These are phyloP conservation scores for Starmerella kuoi DNA, from an alignment of 805 yeast species.

Conservation along the genomic window DNA sequence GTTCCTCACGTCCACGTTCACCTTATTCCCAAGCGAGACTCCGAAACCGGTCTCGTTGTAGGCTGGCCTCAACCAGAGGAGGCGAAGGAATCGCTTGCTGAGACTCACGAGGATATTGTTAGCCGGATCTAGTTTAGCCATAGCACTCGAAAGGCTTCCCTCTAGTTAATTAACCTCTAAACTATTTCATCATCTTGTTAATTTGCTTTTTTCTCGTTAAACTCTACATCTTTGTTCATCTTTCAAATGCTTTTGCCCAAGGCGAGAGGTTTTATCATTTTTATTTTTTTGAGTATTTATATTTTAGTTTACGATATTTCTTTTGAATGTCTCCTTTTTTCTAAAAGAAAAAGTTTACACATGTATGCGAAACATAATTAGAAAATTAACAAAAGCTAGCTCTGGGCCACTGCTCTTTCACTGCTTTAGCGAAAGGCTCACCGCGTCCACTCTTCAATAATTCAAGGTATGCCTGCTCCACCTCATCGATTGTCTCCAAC, in stretches of 20 bases:
- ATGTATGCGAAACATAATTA: no score
- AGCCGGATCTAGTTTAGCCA: constrained; percentile 21
- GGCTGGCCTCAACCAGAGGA: constrained; percentile 92
- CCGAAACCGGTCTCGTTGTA: constrained; percentile 62
- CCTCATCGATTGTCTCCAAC: constrained; percentile 2
- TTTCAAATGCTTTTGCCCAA: no score
- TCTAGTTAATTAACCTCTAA: no score
- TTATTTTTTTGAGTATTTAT: no score
- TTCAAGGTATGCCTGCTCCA: constrained; percentile 11
- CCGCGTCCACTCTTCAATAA: constrained; percentile 14
- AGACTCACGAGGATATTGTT: constrained; percentile 47
- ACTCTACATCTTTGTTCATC: no score
- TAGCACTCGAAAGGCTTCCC: neutral
- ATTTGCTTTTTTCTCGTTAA: no score
- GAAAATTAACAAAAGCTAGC: constrained; percentile 8
- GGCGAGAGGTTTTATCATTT: no score
- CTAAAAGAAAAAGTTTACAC: no score
- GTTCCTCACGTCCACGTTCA: constrained; percentile 97
- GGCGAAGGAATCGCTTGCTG: constrained; percentile 51
- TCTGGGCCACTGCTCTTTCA: constrained; percentile 17
- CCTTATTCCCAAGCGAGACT: constrained; percentile 76
- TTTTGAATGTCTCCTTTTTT: no score
- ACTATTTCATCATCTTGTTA: no score
- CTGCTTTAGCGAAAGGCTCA: constrained; percentile 10
- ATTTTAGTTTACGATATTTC: no score